phyloP scores from a whole-genome alignment of 2,329 filamentous ascomycete genomes.

The Rachicladosporium sp. region DNA sequence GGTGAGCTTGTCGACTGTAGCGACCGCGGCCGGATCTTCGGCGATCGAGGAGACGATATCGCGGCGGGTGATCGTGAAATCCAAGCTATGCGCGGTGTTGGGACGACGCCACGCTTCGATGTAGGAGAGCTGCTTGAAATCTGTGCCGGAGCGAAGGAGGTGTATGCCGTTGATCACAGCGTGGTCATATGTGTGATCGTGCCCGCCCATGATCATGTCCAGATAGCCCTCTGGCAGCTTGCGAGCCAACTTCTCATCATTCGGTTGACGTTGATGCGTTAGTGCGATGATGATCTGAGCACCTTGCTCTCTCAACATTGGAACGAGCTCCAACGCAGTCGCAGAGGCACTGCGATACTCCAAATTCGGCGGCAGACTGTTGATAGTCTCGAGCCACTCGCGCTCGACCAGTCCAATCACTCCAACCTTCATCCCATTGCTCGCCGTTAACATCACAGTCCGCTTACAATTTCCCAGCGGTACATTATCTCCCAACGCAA shows the following conservation, averaged over 20 bases:
- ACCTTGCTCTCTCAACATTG: constrained; percentile 59
- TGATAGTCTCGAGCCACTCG: constrained; percentile 83
- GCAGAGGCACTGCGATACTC: constrained; percentile 68
- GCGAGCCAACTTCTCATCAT: constrained; percentile 73
- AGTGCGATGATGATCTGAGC: constrained; percentile 74
- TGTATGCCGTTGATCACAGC: constrained; percentile 66
- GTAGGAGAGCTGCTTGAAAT: constrained; percentile 88
- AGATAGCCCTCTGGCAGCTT: constrained; percentile 55
- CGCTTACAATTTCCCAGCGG: constrained; percentile 64
- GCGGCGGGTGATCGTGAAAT: constrained; percentile 63
- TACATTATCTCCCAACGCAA: constrained; percentile 60
- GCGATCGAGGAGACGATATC: constrained; percentile 60
- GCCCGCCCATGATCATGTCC: constrained; percentile 77
- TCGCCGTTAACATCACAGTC: constrained; percentile 64
- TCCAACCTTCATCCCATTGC: constrained; percentile 75
- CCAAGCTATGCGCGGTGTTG: constrained; percentile 47
- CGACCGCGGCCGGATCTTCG: constrained; percentile 48
- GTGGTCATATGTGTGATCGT: constrained; percentile 82
- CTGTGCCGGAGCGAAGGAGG: constrained; percentile 73
- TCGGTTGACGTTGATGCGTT: constrained; percentile 78
- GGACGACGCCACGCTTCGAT: constrained; percentile 58
- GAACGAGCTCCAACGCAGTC: constrained; percentile 64
- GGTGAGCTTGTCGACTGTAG: constrained; percentile 57
- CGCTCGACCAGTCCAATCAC: constrained; percentile 76
- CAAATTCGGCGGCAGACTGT: constrained; percentile 67